Percentiles rank a stretch among this genome's conserved stretches.
Evolutionary conservation across 2,329 filamentous ascomycete species (phyloP).

Genomic region (Aureobasidium sp.): DNA sequence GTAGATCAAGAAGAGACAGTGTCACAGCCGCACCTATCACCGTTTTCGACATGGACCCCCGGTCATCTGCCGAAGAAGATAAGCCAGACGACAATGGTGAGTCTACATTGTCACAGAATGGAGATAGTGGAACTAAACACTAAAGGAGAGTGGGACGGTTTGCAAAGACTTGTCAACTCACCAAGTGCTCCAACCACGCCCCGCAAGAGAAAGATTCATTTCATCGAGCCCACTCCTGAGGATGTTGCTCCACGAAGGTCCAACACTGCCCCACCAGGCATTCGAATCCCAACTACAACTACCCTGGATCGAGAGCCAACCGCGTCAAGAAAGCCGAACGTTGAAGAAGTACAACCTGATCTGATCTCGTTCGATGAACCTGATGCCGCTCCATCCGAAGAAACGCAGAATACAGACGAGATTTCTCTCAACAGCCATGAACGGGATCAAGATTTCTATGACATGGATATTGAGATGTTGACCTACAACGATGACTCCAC

Average conservation of each 20-base stretch:
- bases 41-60: neutral
- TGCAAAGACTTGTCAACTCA: neutral
- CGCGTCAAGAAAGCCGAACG: neutral
- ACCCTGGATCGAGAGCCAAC: neutral
- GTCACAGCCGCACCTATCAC: neutral
- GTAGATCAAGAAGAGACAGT: neutral
- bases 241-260: slow-evolving; percentile 10
- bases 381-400: neutral
- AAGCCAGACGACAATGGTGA: neutral
- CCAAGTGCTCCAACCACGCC: slow-evolving; percentile 12
- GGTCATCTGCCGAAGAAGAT: neutral
- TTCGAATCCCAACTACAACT: neutral
- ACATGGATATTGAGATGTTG: neutral
- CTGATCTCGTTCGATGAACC: slow-evolving; percentile 4
- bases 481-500: neutral
- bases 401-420: neutral
- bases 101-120: neutral
- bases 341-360: neutral
- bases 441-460: neutral
- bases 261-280: slow-evolving; percentile 5
- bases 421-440: neutral
- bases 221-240: slow-evolving; percentile 16
- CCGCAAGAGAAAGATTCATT: slow-evolving; percentile 18
- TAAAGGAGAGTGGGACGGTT: neutral
- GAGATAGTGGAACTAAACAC: neutral